These are phyloP conservation scores for Colletotrichum neosansevieriae DNA, from an alignment of 2,329 filamentous ascomycete genomes.

Conservation along the genomic window DNA sequence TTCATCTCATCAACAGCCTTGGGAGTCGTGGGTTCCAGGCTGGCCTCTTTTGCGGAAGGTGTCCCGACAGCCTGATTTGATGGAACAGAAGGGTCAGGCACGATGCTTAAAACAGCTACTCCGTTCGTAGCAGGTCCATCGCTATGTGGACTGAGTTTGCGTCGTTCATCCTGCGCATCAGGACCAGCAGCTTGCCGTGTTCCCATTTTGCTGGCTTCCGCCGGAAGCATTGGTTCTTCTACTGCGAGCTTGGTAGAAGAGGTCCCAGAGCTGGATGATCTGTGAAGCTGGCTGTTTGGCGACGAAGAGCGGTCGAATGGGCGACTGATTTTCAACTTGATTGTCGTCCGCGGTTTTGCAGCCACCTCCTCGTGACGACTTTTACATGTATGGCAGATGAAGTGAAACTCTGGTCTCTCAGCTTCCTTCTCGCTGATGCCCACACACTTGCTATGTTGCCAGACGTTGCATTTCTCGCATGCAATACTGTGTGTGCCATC, in stretches of 20 bases:
- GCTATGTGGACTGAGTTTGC: not conserved
- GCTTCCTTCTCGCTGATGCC: constrained; percentile 83
- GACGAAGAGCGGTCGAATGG: constrained; percentile 16
- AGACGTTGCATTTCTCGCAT: constrained; percentile 93
- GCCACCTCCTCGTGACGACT: constrained; percentile 75
- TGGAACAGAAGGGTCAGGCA: not conserved
- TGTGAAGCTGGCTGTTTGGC: not conserved
- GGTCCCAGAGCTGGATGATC: not conserved
- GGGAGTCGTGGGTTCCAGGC: constrained; percentile 22
- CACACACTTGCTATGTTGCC: constrained; percentile 96
- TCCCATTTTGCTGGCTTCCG: not conserved
- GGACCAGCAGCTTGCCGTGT: not conserved
- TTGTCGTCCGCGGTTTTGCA: constrained; percentile 62
- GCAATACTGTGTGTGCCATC: constrained; percentile 94
- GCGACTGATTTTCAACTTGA: constrained; percentile 65
- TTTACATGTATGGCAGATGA: constrained; percentile 84
- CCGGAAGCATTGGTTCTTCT: not conserved
- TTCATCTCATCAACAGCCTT: not conserved
- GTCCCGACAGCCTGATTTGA: not conserved
- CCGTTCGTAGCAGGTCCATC: not conserved
- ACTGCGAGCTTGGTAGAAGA: not conserved
- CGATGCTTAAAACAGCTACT: not conserved
- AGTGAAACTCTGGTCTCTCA: constrained; percentile 87
- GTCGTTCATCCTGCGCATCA: not conserved
- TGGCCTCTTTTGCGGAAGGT: not conserved